These are phyloP conservation scores for Massariosphaeria phaeospora DNA, from an alignment of 495 filamentous ascomycete species.

Conservation along the genomic window DNA sequence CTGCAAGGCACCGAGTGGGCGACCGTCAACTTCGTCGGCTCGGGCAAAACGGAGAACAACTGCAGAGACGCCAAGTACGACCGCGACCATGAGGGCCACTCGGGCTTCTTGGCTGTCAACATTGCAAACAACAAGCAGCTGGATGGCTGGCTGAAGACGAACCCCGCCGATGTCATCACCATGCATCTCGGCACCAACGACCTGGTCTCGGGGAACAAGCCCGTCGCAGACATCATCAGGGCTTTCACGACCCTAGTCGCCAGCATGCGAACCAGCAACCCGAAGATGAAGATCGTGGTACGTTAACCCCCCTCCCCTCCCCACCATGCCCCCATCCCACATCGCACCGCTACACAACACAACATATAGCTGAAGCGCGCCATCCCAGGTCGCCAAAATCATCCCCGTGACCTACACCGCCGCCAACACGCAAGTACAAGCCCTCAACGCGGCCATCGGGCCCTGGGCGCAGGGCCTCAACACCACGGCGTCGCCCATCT, in stretches of 20 bases:
- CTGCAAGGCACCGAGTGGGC: constrained; percentile 42
- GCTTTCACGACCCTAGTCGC: constrained; percentile 47
- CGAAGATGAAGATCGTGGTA: constrained; percentile 51
- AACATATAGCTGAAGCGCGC: neutral
- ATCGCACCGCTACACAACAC: neutral
- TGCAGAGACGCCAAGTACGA: constrained; percentile 45
- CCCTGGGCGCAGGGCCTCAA: constrained; percentile 46
- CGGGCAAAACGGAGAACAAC: constrained; percentile 40
- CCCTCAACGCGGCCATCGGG: constrained; percentile 48
- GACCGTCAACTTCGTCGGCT: constrained; percentile 49
- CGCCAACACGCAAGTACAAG: constrained; percentile 41
- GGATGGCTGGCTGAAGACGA: constrained; percentile 47
- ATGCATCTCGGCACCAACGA: constrained; percentile 54
- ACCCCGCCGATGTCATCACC: constrained; percentile 49
- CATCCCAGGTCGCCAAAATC: constrained; percentile 49
- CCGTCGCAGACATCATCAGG: constrained; percentile 42
- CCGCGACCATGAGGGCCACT: constrained; percentile 51
- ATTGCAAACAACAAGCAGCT: constrained; percentile 48
- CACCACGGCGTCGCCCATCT: constrained; percentile 48
- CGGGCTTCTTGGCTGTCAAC: constrained; percentile 49
- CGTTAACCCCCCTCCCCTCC: constrained; percentile 22
- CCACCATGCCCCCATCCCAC: neutral
- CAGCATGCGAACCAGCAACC: constrained; percentile 46
- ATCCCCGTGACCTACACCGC: constrained; percentile 45
- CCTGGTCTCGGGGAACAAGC: constrained; percentile 45